These are phyloP conservation scores for Macrolepiota dolichaula DNA, from an alignment of 768 basidiomycete genomes.

Conservation along the genomic window DNA sequence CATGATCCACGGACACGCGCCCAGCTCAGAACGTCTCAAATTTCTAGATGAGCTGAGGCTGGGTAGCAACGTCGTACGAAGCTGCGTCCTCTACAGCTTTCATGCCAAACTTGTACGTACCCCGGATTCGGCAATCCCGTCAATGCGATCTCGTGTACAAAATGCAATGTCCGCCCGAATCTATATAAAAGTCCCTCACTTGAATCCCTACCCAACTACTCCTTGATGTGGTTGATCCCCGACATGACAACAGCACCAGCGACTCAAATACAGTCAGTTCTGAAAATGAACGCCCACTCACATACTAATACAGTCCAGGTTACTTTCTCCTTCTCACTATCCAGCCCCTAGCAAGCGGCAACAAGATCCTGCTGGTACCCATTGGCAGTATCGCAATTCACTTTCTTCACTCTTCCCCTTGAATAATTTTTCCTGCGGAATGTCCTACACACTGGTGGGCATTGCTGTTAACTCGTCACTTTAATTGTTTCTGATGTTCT, in stretches of 20 bases:
- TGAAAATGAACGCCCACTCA: not conserved
- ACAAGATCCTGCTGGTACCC: not conserved
- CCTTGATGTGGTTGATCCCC: constrained; percentile 15
- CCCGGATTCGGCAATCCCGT: constrained; percentile 6
- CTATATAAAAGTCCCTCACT: constrained; percentile 12
- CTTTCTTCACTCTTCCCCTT: not conserved
- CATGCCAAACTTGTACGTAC: constrained; percentile 2
- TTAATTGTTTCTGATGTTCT: not conserved
- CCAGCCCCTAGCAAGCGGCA: not conserved
- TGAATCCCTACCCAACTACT: constrained; percentile 11
- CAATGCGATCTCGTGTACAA: constrained; percentile 5
- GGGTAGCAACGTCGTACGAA: constrained; percentile 11
- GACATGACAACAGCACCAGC: constrained; percentile 18
- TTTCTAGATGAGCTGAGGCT: constrained; percentile 11
- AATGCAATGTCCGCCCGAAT: constrained; percentile 9
- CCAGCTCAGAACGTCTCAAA: constrained; percentile 3
- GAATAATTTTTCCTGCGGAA: not conserved
- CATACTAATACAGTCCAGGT: constrained; percentile 6
- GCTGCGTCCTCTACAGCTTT: constrained; percentile 19
- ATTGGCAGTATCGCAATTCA: constrained; percentile 5
- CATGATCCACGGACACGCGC: constrained; percentile 8
- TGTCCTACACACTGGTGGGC: constrained; percentile 4
- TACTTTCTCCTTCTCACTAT: not conserved
- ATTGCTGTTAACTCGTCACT: not conserved
- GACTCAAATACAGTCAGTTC: constrained; percentile 9